Evolutionary conservation across 306 rosid genomes (phyloP).

Genomic region (Morella rubra): DNA sequence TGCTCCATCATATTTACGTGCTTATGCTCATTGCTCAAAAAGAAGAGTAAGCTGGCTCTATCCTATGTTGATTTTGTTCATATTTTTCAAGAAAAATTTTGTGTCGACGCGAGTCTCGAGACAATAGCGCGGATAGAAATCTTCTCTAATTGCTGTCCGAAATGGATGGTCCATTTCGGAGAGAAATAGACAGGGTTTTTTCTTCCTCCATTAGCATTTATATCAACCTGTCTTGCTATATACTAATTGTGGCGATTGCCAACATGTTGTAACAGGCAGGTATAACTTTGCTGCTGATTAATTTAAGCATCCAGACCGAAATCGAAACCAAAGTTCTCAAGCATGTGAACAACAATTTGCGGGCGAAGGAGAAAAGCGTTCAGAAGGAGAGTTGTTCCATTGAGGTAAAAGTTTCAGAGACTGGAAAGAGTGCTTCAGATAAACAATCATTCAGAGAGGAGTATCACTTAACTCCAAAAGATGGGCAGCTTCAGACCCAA

Average conservation of each 20-base stretch:
- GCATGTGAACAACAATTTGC: background rate
- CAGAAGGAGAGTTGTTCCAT: constrained; percentile 16
- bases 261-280: constrained; percentile 50
- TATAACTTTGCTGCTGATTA: constrained; percentile 69
- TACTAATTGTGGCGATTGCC: background rate
- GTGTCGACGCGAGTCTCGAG: too few species aligned
- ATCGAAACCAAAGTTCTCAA: constrained; percentile 47
- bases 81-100: too few species aligned
- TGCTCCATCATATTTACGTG: constrained; percentile 62
- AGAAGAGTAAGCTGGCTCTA: too few species aligned
- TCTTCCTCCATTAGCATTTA: too few species aligned
- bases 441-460: constrained; percentile 62
- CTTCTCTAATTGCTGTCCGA: too few species aligned
- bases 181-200: too few species aligned
- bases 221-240: too few species aligned
- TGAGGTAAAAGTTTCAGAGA: constrained; percentile 49
- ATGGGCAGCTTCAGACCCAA: constrained; percentile 53
- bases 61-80: too few species aligned
- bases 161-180: too few species aligned
- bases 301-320: constrained; percentile 67
- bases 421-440: constrained; percentile 57
- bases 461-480: constrained; percentile 68
- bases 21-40: constrained; percentile 90
- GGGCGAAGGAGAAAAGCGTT: constrained; percentile 12
- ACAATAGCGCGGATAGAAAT: too few species aligned